Evolutionary conservation across 2,329 filamentous ascomycete species (phyloP), one percentile per base, ranked within the genome.

Genomic region (Pestalotiopsis sp.): DNA sequence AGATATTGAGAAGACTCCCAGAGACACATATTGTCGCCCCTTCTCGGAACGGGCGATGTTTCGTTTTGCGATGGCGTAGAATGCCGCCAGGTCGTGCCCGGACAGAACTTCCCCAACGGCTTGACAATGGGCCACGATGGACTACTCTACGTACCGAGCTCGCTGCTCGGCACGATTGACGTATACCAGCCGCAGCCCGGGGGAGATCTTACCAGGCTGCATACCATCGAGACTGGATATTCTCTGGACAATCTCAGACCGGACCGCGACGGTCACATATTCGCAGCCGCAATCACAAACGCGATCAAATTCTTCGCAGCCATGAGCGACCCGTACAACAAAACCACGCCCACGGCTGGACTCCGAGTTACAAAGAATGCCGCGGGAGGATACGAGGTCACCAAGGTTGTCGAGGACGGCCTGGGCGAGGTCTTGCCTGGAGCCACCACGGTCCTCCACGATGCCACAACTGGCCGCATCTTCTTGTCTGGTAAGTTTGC

Each of bases 61-160:
- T 71, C 73, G 0, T 75, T 75, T 64, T 81, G 80, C 59, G 66
- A 70, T 13, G 57, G 64, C 1, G 39, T 45, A 3, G 39, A 12
- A 0, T 76, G 72, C 13, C 77, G 77, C 68, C 73, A 66, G 23
- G 64, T 70, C 3, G 74, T 75, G 0, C 71, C 71, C 0, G 73
- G 75, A 9, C 71, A 77, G 2, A 68, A 69, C 13, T 76, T 74
- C 58, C 79, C 80, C 39, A 81, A 81, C 57, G 79, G 80, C 0
- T 70, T 81, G 1, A 68, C 68, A 1, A 70, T 36, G 1, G 73
- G 72, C 25, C 68, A 67, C 6, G 74, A 77, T 14, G 75, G 74
- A 4, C 71, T 75, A 0, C 45, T 81, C 11, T 81, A 80, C 59
- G 72, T 81, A 1, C 79, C 79, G 0, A 74, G 73, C 67, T 73